Percentiles rank a stretch among this genome's conserved stretches.
These are phyloP conservation scores for Fomitopsis serialis DNA, from an alignment of 768 basidiomycete species.

Conservation along the genomic window DNA sequence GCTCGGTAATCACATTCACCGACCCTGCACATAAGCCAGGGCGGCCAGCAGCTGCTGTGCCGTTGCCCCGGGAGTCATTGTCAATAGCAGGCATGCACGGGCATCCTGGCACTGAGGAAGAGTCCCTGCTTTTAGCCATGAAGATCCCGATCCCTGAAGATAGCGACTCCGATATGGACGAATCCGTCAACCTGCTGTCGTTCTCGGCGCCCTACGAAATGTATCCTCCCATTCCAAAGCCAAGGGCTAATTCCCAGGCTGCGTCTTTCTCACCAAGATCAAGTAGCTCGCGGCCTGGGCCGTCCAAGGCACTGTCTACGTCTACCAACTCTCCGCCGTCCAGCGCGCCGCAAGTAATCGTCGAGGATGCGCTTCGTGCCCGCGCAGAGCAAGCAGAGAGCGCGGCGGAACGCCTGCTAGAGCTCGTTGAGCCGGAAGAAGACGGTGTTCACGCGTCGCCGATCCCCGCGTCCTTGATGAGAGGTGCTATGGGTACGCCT, in stretches of 20 bases:
- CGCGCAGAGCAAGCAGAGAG: conserved; percentile 92
- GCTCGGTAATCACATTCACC: conserved; percentile 9
- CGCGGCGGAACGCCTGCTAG: conserved; percentile 82
- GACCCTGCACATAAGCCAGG: conserved; percentile 12
- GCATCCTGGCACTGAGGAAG: conserved; percentile 40
- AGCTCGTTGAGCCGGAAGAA: conserved; percentile 79
- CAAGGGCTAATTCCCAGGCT: conserved; percentile 34
- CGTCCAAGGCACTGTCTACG: conserved; percentile 59
- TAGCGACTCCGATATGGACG: conserved; percentile 60
- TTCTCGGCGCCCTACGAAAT: conserved; percentile 65
- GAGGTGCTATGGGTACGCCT: conserved; percentile 23
- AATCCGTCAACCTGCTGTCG: conserved; percentile 58
- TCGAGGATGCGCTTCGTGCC: conserved; percentile 83
- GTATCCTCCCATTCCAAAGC: conserved; percentile 32
- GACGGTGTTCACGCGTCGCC: conserved; percentile 47
- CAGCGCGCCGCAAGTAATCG: conserved; percentile 44
- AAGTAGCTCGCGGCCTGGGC: conserved; percentile 31
- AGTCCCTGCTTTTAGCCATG: conserved; percentile 65
- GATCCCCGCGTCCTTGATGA: conserved; percentile 47
- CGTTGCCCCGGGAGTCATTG: conserved; percentile 39
- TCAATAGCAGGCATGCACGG: conserved; percentile 28
- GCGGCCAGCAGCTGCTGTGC: conserved; percentile 22
- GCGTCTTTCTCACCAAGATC: conserved; percentile 54
- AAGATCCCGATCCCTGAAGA: conserved; percentile 71
- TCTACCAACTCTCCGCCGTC: conserved; percentile 30